Evolutionary conservation across 2,329 filamentous ascomycete genomes (phyloP).

Genomic region (Byssochlamys sp.): DNA sequence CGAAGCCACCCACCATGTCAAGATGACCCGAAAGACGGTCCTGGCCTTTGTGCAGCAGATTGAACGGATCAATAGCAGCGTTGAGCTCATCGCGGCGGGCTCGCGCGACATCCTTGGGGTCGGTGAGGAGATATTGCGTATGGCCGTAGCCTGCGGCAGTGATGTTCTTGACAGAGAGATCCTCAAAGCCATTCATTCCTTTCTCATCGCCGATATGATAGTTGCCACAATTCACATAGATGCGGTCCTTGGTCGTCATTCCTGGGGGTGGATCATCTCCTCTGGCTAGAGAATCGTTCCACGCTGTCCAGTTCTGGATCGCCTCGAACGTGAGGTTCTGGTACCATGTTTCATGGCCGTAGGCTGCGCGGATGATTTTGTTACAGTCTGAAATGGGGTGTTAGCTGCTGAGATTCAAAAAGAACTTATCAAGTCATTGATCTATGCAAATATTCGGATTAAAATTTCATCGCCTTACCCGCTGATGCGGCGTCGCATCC

Average conservation of each 20-base stretch:
- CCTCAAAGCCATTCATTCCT: constrained; percentile 23
- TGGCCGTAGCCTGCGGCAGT: constrained; percentile 22
- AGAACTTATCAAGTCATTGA: too few relatives aligned
- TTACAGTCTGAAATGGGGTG: constrained; percentile 27
- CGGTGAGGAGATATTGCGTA: constrained; percentile 27
- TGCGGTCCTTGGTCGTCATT: constrained; percentile 24
- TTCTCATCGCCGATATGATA: constrained; percentile 6
- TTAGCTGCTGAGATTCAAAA: background rate
- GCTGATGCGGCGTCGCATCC: constrained; percentile 40
- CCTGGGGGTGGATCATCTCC: constrained; percentile 25
- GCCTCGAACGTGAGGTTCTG: constrained; percentile 39
- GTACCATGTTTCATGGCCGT: constrained; percentile 38
- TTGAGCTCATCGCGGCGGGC: constrained; percentile 20
- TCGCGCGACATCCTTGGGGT: constrained; percentile 16
- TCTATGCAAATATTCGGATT: too few relatives aligned
- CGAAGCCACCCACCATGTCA: constrained; percentile 40
- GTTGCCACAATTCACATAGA: constrained; percentile 34
- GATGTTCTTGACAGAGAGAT: constrained; percentile 28
- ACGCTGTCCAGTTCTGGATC: constrained; percentile 33
- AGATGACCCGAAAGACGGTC: constrained; percentile 29
- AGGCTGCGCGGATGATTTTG: constrained; percentile 37
- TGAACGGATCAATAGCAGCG: constrained; percentile 32
- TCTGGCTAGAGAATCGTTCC: constrained; percentile 29
- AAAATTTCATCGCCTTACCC: constrained; percentile 12
- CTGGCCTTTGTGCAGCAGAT: constrained; percentile 16